These are phyloP conservation scores for Rhododendron ovatum DNA, from an alignment of 148 eudicot genomes.

Conservation along the genomic window DNA sequence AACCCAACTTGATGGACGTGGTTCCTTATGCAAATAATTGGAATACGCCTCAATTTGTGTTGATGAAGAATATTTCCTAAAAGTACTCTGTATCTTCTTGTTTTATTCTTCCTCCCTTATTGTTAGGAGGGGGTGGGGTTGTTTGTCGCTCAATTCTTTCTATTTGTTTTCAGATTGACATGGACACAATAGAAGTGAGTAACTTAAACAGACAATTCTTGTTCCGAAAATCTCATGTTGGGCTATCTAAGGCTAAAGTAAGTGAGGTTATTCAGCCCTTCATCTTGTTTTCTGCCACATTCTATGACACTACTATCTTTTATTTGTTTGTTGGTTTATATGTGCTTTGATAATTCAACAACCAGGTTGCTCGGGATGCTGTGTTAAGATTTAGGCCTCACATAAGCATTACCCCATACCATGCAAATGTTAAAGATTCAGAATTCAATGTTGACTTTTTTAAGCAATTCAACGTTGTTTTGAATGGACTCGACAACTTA, in stretches of 20 bases:
- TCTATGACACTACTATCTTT: not conserved
- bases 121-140: not conserved
- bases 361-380: constrained; percentile 92
- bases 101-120: not conserved
- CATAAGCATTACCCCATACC: constrained; percentile 79
- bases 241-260: constrained; percentile 93
- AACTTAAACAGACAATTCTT: constrained; percentile 91
- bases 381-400: constrained; percentile 83
- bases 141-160: not conserved
- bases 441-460: constrained; percentile 84
- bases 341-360: not conserved
- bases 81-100: not conserved
- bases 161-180: constrained; percentile 63
- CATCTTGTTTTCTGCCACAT: constrained; percentile 5
- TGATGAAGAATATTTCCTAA: not conserved
- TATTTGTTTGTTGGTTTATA: not conserved
- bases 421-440: constrained; percentile 87
- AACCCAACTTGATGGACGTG: not conserved
- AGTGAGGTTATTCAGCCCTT: constrained; percentile 23
- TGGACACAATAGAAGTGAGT: constrained; percentile 99
- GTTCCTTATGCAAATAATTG: not conserved
- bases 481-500: constrained; percentile 94
- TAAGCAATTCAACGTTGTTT: constrained; percentile 80
- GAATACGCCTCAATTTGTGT: not conserved
- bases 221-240: constrained; percentile 88